A percentile compares a stretch with the other conserved stretches of the same genome.
phyloP scores from a whole-genome alignment of 179 eudicot genomes.

The Carnegiea gigantea region DNA sequence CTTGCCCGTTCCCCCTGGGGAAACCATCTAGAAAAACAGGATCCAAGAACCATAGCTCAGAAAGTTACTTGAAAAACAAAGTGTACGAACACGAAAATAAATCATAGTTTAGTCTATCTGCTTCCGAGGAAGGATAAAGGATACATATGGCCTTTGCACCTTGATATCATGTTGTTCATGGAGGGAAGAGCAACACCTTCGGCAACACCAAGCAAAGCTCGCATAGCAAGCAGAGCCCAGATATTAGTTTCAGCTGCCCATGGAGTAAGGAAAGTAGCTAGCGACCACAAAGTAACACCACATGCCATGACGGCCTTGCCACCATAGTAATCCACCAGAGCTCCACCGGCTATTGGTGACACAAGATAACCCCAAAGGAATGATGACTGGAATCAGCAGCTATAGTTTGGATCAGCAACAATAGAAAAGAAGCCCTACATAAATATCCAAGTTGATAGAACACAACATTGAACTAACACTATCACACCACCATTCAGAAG shows the following conservation, averaged over 20 bases:
- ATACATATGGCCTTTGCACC: conserved; percentile 36
- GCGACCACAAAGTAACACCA: conserved; percentile 96
- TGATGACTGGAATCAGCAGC: conserved; percentile 78
- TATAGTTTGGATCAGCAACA: conserved; percentile 39
- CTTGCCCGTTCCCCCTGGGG: conserved; percentile 86
- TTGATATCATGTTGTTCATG: conserved; percentile 94
- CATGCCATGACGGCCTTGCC: conserved; percentile 92
- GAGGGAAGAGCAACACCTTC: conserved; percentile 99
- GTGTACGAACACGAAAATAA: background rate
- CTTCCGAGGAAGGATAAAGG: background rate
- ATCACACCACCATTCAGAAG: conserved; percentile 1
- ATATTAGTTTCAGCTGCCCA: conserved; percentile 94
- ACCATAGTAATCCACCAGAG: conserved; percentile 93
- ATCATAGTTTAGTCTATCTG: conserved; percentile 5
- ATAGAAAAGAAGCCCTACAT: conserved; percentile 9
- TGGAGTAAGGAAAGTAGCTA: conserved; percentile 92
- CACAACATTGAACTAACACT: background rate
- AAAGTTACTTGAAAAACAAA: conserved; percentile 4
- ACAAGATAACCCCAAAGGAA: conserved; percentile 98
- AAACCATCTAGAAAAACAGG: conserved; percentile 70
- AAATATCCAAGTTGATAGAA: conserved; percentile 2
- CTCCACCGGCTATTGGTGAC: conserved; percentile 96
- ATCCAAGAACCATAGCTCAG: conserved; percentile 24
- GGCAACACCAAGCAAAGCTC: conserved; percentile 88
- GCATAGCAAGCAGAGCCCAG: conserved; percentile 67